phyloP scores from a whole-genome alignment of 108 stramenopile genomes.

The Skeletonema menzelii region DNA sequence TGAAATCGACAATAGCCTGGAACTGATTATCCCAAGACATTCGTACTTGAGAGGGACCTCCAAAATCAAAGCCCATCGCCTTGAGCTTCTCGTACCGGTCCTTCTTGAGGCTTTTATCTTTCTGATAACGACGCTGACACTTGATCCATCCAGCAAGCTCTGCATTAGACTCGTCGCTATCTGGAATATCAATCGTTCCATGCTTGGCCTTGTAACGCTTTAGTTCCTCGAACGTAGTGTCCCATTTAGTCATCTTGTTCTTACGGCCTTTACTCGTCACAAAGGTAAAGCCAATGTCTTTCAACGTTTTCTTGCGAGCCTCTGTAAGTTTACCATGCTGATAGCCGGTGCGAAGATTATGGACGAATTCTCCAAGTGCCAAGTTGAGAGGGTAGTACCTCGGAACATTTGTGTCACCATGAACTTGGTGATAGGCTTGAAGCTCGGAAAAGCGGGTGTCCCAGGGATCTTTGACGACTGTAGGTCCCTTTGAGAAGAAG shows the following conservation, averaged over 20 bases:
- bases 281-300: not conserved
- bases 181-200: not conserved
- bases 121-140: not conserved
- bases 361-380: slow-evolving; percentile 9
- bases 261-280: not conserved
- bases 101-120: not conserved
- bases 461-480: slow-evolving; percentile 3
- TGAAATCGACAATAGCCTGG: not conserved
- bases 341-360: slow-evolving; percentile 3
- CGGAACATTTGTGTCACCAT: slow-evolving; percentile 4
- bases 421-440: slow-evolving; percentile 5
- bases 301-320: not conserved
- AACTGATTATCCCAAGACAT: not conserved
- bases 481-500: not conserved
- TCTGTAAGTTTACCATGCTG: not conserved
- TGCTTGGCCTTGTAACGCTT: slow-evolving; percentile 3
- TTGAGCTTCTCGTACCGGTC: slow-evolving; percentile 6
- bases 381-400: not conserved
- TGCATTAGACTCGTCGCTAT: not conserved
- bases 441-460: not conserved
- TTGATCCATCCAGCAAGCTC: not conserved
- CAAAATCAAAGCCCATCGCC: slow-evolving; percentile 10
- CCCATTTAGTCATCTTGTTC: not conserved
- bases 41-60: not conserved
- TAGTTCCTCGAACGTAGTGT: slow-evolving; percentile 8